Conservation (phyloP, 768 basidiomycete species). For the Podaxis pistillaris region DNA sequence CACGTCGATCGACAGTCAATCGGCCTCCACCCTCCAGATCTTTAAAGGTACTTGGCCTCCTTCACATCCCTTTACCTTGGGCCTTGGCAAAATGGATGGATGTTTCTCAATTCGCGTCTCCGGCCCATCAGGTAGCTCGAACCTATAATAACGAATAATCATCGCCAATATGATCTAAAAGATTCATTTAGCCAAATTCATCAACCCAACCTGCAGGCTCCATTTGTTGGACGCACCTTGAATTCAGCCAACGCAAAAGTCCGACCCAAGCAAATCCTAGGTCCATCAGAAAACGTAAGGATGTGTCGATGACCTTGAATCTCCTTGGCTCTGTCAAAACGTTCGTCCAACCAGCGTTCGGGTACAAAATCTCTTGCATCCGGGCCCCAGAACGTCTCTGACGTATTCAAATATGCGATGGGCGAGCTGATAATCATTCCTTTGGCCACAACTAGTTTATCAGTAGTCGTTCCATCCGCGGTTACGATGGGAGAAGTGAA, state of each 20-base stretch:
- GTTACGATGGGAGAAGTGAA: constrained; percentile 49
- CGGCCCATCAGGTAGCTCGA: constrained; percentile 40
- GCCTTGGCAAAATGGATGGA: constrained; percentile 34
- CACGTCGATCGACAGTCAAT: background rate
- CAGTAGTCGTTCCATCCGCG: constrained; percentile 34
- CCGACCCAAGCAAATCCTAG: constrained; percentile 48
- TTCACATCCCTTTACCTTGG: constrained; percentile 33
- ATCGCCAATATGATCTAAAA: constrained; percentile 41
- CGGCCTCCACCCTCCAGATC: constrained; percentile 28
- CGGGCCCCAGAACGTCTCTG: constrained; percentile 58
- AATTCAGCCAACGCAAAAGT: constrained; percentile 46
- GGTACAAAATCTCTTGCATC: constrained; percentile 60
- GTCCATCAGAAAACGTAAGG: constrained; percentile 52
- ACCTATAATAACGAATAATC: constrained; percentile 40
- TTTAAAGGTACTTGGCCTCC: constrained; percentile 34
- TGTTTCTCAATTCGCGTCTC: constrained; percentile 36
- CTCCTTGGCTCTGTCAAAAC: constrained; percentile 30
- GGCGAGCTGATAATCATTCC: constrained; percentile 44
- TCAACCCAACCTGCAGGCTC: background rate
- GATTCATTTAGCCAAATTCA: background rate
- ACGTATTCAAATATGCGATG: constrained; percentile 46
- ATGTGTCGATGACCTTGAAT: constrained; percentile 50
- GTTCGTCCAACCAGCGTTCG: constrained; percentile 56
- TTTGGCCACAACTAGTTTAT: constrained; percentile 43
- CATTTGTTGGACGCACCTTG: constrained; percentile 28